A percentile compares a stretch with the other conserved stretches of the same genome.
Conservation (phyloP, 805 yeast genomes). For the Starmerella stellata region DNA sequence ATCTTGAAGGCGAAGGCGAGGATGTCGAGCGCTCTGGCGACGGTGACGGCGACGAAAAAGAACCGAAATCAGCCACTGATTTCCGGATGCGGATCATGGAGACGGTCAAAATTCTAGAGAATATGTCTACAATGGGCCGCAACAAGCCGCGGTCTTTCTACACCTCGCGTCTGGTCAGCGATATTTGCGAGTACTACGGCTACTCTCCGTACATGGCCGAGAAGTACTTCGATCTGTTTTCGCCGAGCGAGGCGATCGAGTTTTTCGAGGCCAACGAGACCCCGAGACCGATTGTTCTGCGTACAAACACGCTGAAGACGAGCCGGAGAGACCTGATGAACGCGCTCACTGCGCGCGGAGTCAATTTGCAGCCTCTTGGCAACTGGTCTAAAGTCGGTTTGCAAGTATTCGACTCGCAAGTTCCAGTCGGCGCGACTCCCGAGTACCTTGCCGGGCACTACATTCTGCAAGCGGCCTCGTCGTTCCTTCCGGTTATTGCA, state of each 20-base stretch:
- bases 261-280: conserved; percentile 97
- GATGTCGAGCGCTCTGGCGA: conserved; percentile 15
- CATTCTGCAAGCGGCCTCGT: conserved; percentile 94
- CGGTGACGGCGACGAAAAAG: conserved; percentile 7
- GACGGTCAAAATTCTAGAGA: conserved; percentile 81
- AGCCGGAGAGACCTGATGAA: conserved; percentile 94
- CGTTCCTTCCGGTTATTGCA: conserved; percentile 95
- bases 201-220: conserved; percentile 84
- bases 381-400: conserved; percentile 96
- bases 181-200: conserved; percentile 86
- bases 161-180: conserved; percentile 55
- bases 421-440: conserved; percentile 99
- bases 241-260: conserved; percentile 93
- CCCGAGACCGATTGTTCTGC: conserved; percentile 85
- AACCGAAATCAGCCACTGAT: conserved; percentile 46
- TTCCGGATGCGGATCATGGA: conserved; percentile 90
- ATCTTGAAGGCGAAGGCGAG: conserved; percentile 10
- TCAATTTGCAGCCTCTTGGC: conserved; percentile 91
- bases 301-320: conserved; percentile 91
- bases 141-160: conserved; percentile 78
- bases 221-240: conserved; percentile 73
- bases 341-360: conserved; percentile 87
- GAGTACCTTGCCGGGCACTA: conserved; percentile 96
- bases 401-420: conserved; percentile 93
- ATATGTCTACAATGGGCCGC: conserved; percentile 38